A percentile compares a stretch with the other conserved stretches of the same genome.
phyloP scores from a whole-genome alignment of 371 early-diverging fungal genomes.

The Lichtheimia corymbifera region DNA sequence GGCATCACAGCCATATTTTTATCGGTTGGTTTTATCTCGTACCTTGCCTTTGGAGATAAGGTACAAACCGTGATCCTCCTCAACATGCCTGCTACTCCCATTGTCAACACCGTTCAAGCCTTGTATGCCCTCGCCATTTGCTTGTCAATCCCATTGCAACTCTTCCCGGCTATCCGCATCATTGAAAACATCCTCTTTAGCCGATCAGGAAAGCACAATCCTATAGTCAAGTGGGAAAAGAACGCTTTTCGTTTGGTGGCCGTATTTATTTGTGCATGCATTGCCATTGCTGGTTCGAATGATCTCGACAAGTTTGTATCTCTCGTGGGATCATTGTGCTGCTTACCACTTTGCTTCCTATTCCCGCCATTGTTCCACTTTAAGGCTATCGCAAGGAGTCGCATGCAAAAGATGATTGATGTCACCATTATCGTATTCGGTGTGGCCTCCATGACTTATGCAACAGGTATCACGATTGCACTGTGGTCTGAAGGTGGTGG shows the following conservation, averaged over 20 bases:
- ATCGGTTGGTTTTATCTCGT: slow-evolving; percentile 74
- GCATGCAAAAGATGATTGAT: slow-evolving; percentile 48
- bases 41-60: slow-evolving; percentile 77
- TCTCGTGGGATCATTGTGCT: slow-evolving; percentile 69
- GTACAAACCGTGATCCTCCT: slow-evolving; percentile 81
- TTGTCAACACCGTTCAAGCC: slow-evolving; percentile 67
- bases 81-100: slow-evolving; percentile 68
- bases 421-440: slow-evolving; percentile 73
- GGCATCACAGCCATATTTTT: slow-evolving; percentile 73
- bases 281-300: slow-evolving; percentile 73
- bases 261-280: slow-evolving; percentile 59
- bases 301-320: slow-evolving; percentile 86
- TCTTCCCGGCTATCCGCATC: slow-evolving; percentile 90
- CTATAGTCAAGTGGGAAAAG: slow-evolving; percentile 86
- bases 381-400: slow-evolving; percentile 56
- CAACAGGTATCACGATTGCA: slow-evolving; percentile 72
- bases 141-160: slow-evolving; percentile 79
- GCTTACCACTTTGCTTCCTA: slow-evolving; percentile 74
- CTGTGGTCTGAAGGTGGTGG: slow-evolving; percentile 60
- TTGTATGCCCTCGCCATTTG: slow-evolving; percentile 85
- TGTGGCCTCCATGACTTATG: slow-evolving; percentile 71
- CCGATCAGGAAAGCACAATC: slow-evolving; percentile 62
- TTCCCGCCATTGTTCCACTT: slow-evolving; percentile 85
- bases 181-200: slow-evolving; percentile 71
- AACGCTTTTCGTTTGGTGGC: slow-evolving; percentile 69